Percentiles rank a stretch among this genome's conserved stretches.
Conservation (phyloP, 345 rosid species). For the Heritiera fomes region DNA sequence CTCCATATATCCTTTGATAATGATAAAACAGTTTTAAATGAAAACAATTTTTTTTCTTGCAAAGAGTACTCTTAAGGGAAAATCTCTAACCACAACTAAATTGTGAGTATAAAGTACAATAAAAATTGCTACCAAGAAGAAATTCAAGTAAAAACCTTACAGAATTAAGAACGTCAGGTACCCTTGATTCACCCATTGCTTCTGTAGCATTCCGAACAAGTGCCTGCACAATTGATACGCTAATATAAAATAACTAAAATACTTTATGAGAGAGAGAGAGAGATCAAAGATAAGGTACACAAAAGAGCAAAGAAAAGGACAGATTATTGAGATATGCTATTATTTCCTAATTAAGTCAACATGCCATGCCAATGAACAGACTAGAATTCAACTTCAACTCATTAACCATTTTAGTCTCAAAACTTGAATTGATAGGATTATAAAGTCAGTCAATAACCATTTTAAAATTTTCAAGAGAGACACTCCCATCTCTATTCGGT, state of each 20-base stretch:
- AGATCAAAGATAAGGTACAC: background rate
- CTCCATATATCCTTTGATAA: background rate
- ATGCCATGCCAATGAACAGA: background rate
- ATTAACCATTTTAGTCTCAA: slow-evolving; percentile 13
- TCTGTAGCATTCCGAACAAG: slow-evolving; percentile 58
- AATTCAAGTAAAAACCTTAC: slow-evolving; percentile 31
- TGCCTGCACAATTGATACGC: slow-evolving; percentile 44
- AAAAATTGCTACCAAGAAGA: background rate
- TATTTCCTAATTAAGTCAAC: background rate
- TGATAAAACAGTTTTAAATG: background rate
- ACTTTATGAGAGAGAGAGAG: background rate
- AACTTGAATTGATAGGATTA: slow-evolving; percentile 13
- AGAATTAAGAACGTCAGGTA: slow-evolving; percentile 52
- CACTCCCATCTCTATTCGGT: slow-evolving; percentile 70
- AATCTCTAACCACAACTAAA: background rate
- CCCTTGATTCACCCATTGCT: slow-evolving; percentile 77
- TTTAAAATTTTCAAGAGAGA: slow-evolving; percentile 70
- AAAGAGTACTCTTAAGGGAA: background rate
- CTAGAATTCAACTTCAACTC: background rate
- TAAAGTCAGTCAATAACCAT: slow-evolving; percentile 43
- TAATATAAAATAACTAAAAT: background rate
- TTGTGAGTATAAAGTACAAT: background rate
- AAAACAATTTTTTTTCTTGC: background rate
- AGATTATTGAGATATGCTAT: slow-evolving; percentile 1
- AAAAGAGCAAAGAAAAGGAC: background rate